Percentiles rank a stretch among this genome's conserved stretches.
phyloP scores from a whole-genome alignment of 2,329 filamentous ascomycete genomes.

The Xylariales sp. region DNA sequence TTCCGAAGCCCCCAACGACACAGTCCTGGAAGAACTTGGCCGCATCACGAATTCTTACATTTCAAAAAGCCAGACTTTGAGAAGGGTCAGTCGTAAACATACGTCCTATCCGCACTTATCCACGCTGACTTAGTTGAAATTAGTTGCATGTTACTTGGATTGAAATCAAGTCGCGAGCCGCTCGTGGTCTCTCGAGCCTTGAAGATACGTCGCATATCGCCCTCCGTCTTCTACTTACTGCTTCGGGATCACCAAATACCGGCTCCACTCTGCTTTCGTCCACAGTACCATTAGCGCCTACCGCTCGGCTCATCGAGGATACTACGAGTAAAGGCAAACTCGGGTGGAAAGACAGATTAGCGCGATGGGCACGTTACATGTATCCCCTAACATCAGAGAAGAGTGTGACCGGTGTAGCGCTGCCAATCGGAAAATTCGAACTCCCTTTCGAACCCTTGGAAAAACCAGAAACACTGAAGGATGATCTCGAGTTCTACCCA shows the following conservation, averaged over 20 bases:
- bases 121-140: slow-evolving; percentile 17
- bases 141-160: slow-evolving; percentile 59
- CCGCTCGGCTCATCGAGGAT: slow-evolving; percentile 50
- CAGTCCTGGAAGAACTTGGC: slow-evolving; percentile 52
- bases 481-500: neutral
- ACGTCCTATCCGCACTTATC: neutral
- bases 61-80: slow-evolving; percentile 34
- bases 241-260: slow-evolving; percentile 43
- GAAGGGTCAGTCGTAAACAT: slow-evolving; percentile 41
- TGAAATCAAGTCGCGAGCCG: slow-evolving; percentile 38
- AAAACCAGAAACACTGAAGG: neutral
- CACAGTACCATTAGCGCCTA: slow-evolving; percentile 8
- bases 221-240: slow-evolving; percentile 57
- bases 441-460: slow-evolving; percentile 40
- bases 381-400: slow-evolving; percentile 34
- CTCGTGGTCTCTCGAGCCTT: slow-evolving; percentile 33
- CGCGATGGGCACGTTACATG: slow-evolving; percentile 52
- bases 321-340: slow-evolving; percentile 48
- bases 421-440: slow-evolving; percentile 35
- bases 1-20: slow-evolving; percentile 40
- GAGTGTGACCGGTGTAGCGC: neutral
- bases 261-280: slow-evolving; percentile 42
- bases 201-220: slow-evolving; percentile 60
- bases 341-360: slow-evolving; percentile 53
- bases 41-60: slow-evolving; percentile 52